phyloP scores from a whole-genome alignment of 2,329 filamentous ascomycete species.

The Alternaria brassicicola region DNA sequence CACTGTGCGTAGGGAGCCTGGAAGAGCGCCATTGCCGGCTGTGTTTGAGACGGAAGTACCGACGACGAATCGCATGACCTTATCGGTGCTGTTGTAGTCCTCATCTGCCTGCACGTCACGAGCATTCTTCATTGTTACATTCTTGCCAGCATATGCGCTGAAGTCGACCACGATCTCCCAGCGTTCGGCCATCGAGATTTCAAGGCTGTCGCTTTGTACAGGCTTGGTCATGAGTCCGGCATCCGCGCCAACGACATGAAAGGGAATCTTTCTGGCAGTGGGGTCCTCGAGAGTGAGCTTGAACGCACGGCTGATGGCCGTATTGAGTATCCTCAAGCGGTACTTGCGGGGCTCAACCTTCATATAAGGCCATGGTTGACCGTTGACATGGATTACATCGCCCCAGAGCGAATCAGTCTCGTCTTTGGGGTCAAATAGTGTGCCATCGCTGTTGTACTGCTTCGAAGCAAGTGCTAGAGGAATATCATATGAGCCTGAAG shows the following conservation, averaged over 20 bases:
- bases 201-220: conserved; percentile 52
- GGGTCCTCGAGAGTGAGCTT: conserved; percentile 56
- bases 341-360: conserved; percentile 67
- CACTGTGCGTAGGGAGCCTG: conserved; percentile 36
- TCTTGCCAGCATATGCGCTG: conserved; percentile 56
- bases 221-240: conserved; percentile 52
- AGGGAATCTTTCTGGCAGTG: conserved; percentile 51
- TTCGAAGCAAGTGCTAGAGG: conserved; percentile 61
- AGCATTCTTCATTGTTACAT: conserved; percentile 56
- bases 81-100: conserved; percentile 58
- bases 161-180: conserved; percentile 68
- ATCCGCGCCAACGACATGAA: conserved; percentile 63
- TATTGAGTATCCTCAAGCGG: conserved; percentile 62
- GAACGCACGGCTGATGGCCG: conserved; percentile 51
- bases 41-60: conserved; percentile 36
- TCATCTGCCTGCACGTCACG: conserved; percentile 56
- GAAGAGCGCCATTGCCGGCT: conserved; percentile 37
- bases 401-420: conserved; percentile 60
- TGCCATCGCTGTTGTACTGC: conserved; percentile 60
- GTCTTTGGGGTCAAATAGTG: conserved; percentile 56
- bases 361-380: conserved; percentile 64
- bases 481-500: conserved; percentile 61
- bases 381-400: conserved; percentile 65
- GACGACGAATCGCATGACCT: conserved; percentile 55
- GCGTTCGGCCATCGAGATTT: conserved; percentile 63